Percentiles rank a stretch among this genome's conserved stretches.
These are phyloP conservation scores for Pseudopithomyces chartarum DNA, from an alignment of 2,329 filamentous ascomycete species.

Conservation along the genomic window DNA sequence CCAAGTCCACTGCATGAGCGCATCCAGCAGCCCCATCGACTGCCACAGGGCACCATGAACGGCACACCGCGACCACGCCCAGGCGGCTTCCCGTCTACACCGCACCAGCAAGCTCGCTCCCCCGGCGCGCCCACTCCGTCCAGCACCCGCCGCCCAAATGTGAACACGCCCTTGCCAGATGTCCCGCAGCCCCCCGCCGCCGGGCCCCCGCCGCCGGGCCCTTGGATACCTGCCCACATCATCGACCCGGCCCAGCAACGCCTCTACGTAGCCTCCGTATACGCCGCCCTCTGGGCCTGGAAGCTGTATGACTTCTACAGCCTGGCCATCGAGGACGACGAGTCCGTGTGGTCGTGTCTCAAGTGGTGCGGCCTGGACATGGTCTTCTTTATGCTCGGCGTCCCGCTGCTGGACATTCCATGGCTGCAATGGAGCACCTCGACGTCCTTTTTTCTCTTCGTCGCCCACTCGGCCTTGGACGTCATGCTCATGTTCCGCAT, in stretches of 20 bases:
- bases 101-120: constrained; percentile 55
- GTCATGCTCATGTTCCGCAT: constrained; percentile 93
- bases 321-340: constrained; percentile 78
- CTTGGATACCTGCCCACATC: constrained; percentile 79
- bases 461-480: constrained; percentile 74
- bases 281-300: constrained; percentile 77
- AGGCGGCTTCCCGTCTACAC: constrained; percentile 76
- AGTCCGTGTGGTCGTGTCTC: constrained; percentile 87
- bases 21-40: constrained; percentile 15
- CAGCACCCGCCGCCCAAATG: constrained; percentile 37
- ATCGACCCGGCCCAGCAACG: constrained; percentile 91
- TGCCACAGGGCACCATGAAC: constrained; percentile 71
- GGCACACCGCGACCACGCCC: constrained; percentile 83
- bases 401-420: constrained; percentile 88
- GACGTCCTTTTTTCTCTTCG: constrained; percentile 72
- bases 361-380: constrained; percentile 94
- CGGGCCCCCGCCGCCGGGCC: constrained; percentile 46
- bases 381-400: constrained; percentile 83
- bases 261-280: constrained; percentile 83
- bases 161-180: constrained; percentile 40
- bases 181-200: constrained; percentile 24
- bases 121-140: constrained; percentile 30
- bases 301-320: constrained; percentile 84
- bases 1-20: constrained; percentile 27
- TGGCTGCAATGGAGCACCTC: constrained; percentile 92